Conservation (phyloP, 2,329 filamentous ascomycete species). For the Chrysosporium keratinophilum region DNA sequence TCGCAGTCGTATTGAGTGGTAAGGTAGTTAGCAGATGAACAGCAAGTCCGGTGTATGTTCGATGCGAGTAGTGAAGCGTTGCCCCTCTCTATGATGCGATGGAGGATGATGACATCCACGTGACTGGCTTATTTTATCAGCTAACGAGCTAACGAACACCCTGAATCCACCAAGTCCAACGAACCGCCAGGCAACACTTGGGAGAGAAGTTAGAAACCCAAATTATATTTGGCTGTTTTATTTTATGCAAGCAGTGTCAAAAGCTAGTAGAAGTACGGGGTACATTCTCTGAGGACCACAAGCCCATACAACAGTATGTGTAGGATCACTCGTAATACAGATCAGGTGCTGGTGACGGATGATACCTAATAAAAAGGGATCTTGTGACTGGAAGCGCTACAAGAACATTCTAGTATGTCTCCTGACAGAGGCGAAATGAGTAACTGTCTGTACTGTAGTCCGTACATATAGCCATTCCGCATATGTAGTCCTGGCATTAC, state of each 20-base stretch:
- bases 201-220: background rate
- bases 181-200: background rate
- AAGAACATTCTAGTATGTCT: too few relatives aligned
- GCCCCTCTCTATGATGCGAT: background rate
- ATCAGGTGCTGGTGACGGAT: background rate
- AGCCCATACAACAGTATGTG: background rate
- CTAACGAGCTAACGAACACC: background rate
- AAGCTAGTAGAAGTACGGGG: too few relatives aligned
- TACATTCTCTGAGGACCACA: too few relatives aligned
- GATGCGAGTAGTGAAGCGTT: background rate
- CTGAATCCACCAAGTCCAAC: background rate
- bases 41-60: background rate
- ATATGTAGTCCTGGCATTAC: too few relatives aligned
- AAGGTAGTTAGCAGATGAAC: too few relatives aligned
- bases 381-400: background rate
- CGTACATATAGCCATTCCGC: too few relatives aligned
- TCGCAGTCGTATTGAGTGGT: too few relatives aligned
- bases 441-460: too few relatives aligned
- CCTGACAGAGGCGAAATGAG: too few relatives aligned
- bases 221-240: too few relatives aligned
- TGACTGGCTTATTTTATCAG: background rate
- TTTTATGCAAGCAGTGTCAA: too few relatives aligned
- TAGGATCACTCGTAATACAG: background rate
- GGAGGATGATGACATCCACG: constrained; percentile 7
- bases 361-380: background rate